Base-by-base conservation (phyloP, 495 filamentous ascomycete genomes). In the Xylaria scruposa region DNA sequence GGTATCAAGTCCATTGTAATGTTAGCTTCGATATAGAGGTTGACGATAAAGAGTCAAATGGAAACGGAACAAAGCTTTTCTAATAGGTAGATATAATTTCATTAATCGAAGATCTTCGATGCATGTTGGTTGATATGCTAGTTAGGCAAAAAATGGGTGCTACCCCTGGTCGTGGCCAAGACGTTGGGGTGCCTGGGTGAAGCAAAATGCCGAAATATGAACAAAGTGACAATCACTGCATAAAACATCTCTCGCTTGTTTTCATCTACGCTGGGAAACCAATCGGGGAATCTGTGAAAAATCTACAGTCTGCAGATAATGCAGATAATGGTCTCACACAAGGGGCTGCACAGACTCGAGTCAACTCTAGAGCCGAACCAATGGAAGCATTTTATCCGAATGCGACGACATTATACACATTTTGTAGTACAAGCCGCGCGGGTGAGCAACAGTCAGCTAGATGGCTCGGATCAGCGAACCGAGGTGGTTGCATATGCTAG, bases 1-100 rank as follows among this genome's bases (percentile, higher is more conserved):
- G 76, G 65, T 12, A 75, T 69, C 36, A 26, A 19, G 42, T 76
- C 74, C 71, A 67, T 67, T 53, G 63, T 4, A 17, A 26, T 40
- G 6, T 62, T 42, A 9, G 17, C 53, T 44, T 26, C 9, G 13
- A 21, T 13, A 10, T 12, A 42, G 21, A 44, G 21, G 24, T 38
- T 67, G 21, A 44, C 13, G n/a, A 44, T 38, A 17, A 29, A 1
- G 17, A 3, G 21, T 15, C 26, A 1, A 38, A 17, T 10, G 26
- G 38, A 62, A 40, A 40, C 19, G 2, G 12, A 24, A 62, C 3
- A 17, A 26, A 17, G 21, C 8, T 10, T 62, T n/a, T 29, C 38
- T 24, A 62, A 26, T 13, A 62, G 21, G 21, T 62, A 40, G 19
- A 62, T 56, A 56, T 56, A 42, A 44, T 26, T 13, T 44, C 60